phyloP scores from a whole-genome alignment of 164 flowering plant species.

The Macadamia tetraphylla region DNA sequence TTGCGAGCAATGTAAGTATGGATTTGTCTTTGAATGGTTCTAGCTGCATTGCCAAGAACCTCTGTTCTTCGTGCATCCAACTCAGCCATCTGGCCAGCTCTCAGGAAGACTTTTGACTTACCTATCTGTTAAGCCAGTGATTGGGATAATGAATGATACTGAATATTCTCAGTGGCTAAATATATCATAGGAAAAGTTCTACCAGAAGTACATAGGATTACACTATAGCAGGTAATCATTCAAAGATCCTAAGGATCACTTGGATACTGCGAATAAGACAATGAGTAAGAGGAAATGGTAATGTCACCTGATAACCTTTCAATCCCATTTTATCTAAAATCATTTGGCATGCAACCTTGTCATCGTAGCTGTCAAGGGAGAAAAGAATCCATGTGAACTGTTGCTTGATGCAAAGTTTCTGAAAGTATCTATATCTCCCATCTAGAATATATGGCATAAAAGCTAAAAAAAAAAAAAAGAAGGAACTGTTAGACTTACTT shows the following conservation, averaged over 20 bases:
- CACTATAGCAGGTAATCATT: not conserved
- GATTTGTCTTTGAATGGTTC: slow-evolving; percentile 74
- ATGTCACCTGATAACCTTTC: slow-evolving; percentile 79
- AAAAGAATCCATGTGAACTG: slow-evolving; percentile 1
- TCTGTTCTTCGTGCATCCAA: slow-evolving; percentile 91
- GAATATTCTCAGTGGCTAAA: not conserved
- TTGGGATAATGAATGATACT: not conserved
- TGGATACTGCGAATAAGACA: not conserved
- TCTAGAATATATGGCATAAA: not conserved
- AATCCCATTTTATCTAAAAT: slow-evolving; percentile 82
- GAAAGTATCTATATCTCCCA: slow-evolving; percentile 3
- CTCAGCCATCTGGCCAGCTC: slow-evolving; percentile 99
- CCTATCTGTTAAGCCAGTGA: slow-evolving; percentile 64
- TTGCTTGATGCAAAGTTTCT: not conserved
- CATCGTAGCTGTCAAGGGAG: slow-evolving; percentile 60
- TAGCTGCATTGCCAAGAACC: slow-evolving; percentile 93
- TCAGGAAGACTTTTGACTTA: slow-evolving; percentile 88
- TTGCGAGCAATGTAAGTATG: slow-evolving; percentile 90
- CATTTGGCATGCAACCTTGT: slow-evolving; percentile 84
- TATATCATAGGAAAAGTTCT: not conserved
- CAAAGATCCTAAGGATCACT: not conserved
- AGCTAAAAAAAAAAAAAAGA: not conserved
- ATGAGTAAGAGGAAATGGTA: not conserved
- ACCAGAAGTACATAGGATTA: not conserved
- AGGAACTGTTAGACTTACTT: slow-evolving; percentile 43